phyloP scores from a whole-genome alignment of 257 asterid genomes.

The Jaltomata sinuosa region DNA sequence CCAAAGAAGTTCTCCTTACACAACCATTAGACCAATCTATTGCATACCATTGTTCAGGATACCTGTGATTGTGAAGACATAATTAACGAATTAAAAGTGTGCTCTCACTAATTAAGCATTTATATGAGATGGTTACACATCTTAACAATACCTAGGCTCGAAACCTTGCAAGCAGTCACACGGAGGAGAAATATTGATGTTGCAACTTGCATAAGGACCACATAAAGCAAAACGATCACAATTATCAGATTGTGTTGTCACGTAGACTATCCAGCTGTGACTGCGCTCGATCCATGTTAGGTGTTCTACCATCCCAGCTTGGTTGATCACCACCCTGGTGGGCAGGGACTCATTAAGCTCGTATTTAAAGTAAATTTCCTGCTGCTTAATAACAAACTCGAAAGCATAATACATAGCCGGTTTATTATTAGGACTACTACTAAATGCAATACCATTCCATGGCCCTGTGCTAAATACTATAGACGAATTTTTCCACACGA shows the following conservation, averaged over 20 bases:
- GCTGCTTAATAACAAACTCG: background rate
- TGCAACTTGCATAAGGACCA: slow-evolving; percentile 3
- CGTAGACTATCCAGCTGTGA: background rate
- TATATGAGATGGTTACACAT: background rate
- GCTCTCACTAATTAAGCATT: background rate
- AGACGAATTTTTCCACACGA: background rate
- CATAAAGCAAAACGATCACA: background rate
- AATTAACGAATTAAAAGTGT: background rate
- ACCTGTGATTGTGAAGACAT: background rate
- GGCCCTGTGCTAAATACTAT: background rate
- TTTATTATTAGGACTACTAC: background rate
- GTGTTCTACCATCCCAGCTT: background rate
- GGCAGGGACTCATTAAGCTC: background rate
- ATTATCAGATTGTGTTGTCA: background rate
- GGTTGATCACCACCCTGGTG: background rate
- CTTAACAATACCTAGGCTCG: background rate
- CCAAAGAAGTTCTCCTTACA: background rate
- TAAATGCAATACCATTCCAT: slow-evolving; percentile 3
- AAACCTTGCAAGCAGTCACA: slow-evolving; percentile 8
- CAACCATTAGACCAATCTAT: slow-evolving; percentile 16
- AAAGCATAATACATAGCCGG: background rate
- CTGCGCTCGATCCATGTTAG: background rate
- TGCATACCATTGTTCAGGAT: background rate
- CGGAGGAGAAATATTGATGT: background rate
- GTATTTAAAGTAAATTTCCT: background rate